These are phyloP conservation scores for Pugionium cornutum DNA, from an alignment of 345 rosid species.

Conservation along the genomic window DNA sequence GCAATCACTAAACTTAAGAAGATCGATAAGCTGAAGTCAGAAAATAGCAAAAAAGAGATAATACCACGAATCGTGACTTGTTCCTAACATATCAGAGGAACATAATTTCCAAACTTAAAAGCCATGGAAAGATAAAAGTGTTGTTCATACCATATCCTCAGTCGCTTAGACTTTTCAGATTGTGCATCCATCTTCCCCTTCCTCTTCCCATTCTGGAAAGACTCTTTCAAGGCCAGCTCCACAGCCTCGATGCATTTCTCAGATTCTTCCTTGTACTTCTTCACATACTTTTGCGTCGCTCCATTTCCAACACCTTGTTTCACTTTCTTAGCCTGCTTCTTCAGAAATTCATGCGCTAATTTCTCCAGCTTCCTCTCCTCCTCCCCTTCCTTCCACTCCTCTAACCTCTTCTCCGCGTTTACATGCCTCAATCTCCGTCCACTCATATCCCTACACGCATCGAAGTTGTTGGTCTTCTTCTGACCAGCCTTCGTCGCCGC, in stretches of 20 bases:
- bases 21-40: slow-evolving; percentile 11
- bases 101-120: neutral
- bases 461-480: slow-evolving; percentile 93
- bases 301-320: slow-evolving; percentile 74
- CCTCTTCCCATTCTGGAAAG: slow-evolving; percentile 50
- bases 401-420: slow-evolving; percentile 89
- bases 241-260: slow-evolving; percentile 79
- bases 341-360: slow-evolving; percentile 74
- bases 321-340: slow-evolving; percentile 73
- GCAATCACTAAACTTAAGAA: neutral
- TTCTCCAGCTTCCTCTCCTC: slow-evolving; percentile 82
- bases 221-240: slow-evolving; percentile 74
- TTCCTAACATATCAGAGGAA: neutral
- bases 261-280: slow-evolving; percentile 67
- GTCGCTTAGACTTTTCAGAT: slow-evolving; percentile 48
- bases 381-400: slow-evolving; percentile 91
- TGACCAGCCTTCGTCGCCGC: slow-evolving; percentile 96
- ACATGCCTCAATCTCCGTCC: slow-evolving; percentile 95
- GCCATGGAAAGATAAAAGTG: neutral
- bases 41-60: neutral
- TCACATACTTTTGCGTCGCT: slow-evolving; percentile 68
- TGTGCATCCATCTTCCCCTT: slow-evolving; percentile 37
- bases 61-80: neutral
- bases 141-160: slow-evolving; percentile 64
- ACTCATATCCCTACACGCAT: slow-evolving; percentile 96